Evolutionary conservation across 495 filamentous ascomycete species (phyloP).

Genomic region (Beverwykella pulmonaria): DNA sequence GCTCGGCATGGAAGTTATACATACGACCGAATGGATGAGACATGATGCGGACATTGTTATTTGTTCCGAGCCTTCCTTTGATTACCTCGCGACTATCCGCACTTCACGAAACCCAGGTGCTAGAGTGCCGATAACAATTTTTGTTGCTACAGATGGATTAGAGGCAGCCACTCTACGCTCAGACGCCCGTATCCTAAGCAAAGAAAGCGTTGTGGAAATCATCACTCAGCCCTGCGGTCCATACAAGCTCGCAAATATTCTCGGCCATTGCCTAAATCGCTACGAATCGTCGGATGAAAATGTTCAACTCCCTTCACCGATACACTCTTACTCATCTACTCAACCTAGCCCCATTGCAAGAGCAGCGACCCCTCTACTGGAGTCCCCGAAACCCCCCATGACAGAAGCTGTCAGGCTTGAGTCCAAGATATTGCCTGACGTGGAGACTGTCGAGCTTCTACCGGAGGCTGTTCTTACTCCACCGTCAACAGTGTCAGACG

Average conservation of each 20-base stretch:
- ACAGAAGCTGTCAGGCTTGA: not conserved
- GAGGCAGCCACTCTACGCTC: slow-evolving; percentile 28
- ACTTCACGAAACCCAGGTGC: not conserved
- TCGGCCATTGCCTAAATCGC: slow-evolving; percentile 27
- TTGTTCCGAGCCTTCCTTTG: slow-evolving; percentile 27
- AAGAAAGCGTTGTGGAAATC: slow-evolving; percentile 30
- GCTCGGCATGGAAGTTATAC: slow-evolving; percentile 21
- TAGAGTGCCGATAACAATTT: slow-evolving; percentile 22
- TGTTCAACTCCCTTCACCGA: slow-evolving; percentile 5
- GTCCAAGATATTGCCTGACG: not conserved
- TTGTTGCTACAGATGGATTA: slow-evolving; percentile 26
- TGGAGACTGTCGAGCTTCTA: not conserved
- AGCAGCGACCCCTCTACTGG: not conserved
- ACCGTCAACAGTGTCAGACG: not conserved
- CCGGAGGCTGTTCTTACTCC: not conserved
- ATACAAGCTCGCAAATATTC: slow-evolving; percentile 22
- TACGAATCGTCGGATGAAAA: slow-evolving; percentile 22
- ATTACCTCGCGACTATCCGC: slow-evolving; percentile 22
- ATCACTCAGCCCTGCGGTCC: slow-evolving; percentile 31
- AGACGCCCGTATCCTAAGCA: slow-evolving; percentile 22
- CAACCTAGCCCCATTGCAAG: not conserved
- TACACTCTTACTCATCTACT: not conserved
- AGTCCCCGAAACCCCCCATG: no score
- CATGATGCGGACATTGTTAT: slow-evolving; percentile 28
- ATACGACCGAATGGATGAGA: slow-evolving; percentile 9